Conservation (phyloP, 169 alveolate genomes). For the Cryptosporidium ryanae region DNA sequence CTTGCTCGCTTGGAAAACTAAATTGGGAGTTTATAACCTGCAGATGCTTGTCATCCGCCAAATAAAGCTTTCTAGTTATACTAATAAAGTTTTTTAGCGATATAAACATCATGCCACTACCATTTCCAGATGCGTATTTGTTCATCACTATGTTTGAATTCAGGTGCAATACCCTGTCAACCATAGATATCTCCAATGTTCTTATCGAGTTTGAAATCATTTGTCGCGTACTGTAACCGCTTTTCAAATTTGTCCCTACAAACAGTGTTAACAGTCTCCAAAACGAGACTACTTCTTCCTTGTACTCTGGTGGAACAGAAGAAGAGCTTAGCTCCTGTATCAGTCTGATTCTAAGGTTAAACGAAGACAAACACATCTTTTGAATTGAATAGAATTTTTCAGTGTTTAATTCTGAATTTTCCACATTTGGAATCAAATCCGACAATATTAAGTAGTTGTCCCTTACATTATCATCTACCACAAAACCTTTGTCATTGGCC, state of each 20-base stretch:
- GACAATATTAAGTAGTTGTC: conserved; percentile 35
- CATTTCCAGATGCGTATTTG: conserved; percentile 22
- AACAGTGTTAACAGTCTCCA: conserved; percentile 46
- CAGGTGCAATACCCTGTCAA: conserved; percentile 36
- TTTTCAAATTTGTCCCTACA: conserved; percentile 36
- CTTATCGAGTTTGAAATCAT: conserved; percentile 35
- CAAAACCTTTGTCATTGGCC: not conserved
- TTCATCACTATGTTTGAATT: conserved; percentile 50
- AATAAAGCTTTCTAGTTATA: conserved; percentile 19
- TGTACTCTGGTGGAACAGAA: conserved; percentile 37
- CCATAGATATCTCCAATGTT: conserved; percentile 36
- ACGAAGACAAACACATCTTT: conserved; percentile 40
- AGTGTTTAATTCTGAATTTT: conserved; percentile 16
- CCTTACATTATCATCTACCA: conserved; percentile 6
- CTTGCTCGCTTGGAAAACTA: conserved; percentile 31
- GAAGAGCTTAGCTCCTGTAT: conserved; percentile 51
- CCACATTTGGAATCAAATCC: conserved; percentile 34
- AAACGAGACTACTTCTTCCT: conserved; percentile 19
- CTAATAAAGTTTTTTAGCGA: conserved; percentile 35
- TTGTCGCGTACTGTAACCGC: conserved; percentile 21
- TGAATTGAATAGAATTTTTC: conserved; percentile 50
- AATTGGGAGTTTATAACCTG: not conserved
- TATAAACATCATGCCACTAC: conserved; percentile 15
- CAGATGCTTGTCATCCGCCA: conserved; percentile 5
- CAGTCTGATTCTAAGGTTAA: conserved; percentile 29